Evolutionary conservation across 345 rosid genomes (phyloP).

Genomic region (Leavenworthia alabamica): DNA sequence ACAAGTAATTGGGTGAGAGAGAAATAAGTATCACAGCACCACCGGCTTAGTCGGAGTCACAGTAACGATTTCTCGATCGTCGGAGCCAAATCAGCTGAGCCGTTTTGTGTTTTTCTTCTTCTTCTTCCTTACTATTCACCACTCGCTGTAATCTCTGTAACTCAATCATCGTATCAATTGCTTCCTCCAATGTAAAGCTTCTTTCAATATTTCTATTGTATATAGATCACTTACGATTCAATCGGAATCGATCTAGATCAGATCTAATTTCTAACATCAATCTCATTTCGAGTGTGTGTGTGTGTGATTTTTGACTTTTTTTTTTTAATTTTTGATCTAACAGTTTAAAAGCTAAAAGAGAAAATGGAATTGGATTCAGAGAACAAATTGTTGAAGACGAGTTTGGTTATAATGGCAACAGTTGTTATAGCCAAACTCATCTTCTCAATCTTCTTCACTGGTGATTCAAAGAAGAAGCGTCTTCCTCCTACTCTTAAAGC

Average conservation of each 20-base stretch:
- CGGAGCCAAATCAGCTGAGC: no score
- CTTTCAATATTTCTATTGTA: no score
- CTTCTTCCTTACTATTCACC: no score
- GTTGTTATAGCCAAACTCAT: slow-evolving; percentile 68
- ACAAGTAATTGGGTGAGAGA: no score
- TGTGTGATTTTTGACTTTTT: background rate
- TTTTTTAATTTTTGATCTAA: background rate
- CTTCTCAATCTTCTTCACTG: slow-evolving; percentile 38
- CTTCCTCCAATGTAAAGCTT: no score
- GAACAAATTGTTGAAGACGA: slow-evolving; percentile 52
- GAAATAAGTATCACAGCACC: no score
- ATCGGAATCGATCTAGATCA: slow-evolving; percentile 9
- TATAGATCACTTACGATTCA: background rate
- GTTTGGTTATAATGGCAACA: slow-evolving; percentile 59
- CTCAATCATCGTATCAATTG: no score
- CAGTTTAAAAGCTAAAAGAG: background rate
- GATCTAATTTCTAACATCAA: background rate
- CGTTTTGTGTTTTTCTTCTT: no score
- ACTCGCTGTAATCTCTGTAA: no score
- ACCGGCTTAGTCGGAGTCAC: no score
- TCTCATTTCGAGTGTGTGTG: background rate
- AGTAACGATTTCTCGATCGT: no score
- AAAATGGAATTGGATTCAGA: slow-evolving; percentile 40
- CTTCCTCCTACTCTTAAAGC: slow-evolving; percentile 65
- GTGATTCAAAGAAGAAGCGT: slow-evolving; percentile 56